Evolutionary conservation across 2,329 filamentous ascomycete genomes (phyloP).

Genomic region (Colletotrichum zoysiae): DNA sequence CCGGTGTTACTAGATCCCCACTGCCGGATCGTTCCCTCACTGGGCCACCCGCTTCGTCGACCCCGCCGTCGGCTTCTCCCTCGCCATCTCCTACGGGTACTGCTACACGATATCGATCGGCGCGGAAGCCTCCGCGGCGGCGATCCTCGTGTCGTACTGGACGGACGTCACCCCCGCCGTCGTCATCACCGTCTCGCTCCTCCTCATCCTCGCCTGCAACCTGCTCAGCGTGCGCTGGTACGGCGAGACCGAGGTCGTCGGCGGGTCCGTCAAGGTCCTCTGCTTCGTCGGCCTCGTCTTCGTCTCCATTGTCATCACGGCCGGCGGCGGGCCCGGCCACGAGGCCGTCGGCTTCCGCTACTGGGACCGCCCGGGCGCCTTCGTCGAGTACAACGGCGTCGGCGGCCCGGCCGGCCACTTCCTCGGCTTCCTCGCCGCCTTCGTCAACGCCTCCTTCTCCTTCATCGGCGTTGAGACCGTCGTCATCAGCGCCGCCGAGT

Average conservation of each 20-base stretch:
- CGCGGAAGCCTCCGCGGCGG: conserved; percentile 56
- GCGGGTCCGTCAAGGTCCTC: conserved; percentile 59
- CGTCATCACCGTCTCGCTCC: conserved; percentile 59
- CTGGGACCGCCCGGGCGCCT: conserved; percentile 59
- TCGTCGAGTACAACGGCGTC: conserved; percentile 62
- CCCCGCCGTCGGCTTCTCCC: conserved; percentile 56
- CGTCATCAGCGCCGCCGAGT: conserved; percentile 59
- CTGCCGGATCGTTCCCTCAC: conserved; percentile 44
- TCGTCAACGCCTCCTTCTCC: conserved; percentile 60
- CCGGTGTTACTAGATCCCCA: conserved; percentile 31
- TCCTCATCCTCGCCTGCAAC: conserved; percentile 55
- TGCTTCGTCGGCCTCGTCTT: conserved; percentile 66
- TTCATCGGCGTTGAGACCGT: conserved; percentile 52
- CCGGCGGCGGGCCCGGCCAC: conserved; percentile 63
- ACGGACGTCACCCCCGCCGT: conserved; percentile 56
- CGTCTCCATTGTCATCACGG: conserved; percentile 57
- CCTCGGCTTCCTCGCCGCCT: conserved; percentile 67
- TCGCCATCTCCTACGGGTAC: conserved; percentile 63
- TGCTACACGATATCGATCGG: conserved; percentile 59
- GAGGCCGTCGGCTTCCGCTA: conserved; percentile 58
- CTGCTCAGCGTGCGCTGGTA: conserved; percentile 58
- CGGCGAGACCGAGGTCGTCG: conserved; percentile 59
- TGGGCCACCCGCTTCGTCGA: conserved; percentile 54
- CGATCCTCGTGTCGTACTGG: conserved; percentile 59
- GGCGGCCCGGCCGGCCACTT: conserved; percentile 64